phyloP scores from a whole-genome alignment of 1,139 yeast genomes.

The Nakaseomyces nivariensis region DNA sequence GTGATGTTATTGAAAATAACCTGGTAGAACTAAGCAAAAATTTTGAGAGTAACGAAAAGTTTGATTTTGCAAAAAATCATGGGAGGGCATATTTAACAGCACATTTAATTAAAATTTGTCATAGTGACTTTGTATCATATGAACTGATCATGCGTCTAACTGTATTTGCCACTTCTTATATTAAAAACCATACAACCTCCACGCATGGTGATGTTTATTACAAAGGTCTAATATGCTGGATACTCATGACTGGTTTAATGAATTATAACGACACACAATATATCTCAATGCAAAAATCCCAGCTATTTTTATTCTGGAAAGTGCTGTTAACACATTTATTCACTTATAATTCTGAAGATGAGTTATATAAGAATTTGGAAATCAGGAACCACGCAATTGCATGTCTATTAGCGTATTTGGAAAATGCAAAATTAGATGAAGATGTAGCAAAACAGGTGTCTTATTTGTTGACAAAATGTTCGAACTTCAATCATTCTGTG shows the following conservation, averaged over 20 bases:
- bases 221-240: constrained; percentile 53
- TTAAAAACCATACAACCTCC: constrained; percentile 29
- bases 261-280: constrained; percentile 52
- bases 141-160: constrained; percentile 31
- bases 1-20: constrained; percentile 25
- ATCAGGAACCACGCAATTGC: constrained; percentile 40
- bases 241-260: constrained; percentile 64
- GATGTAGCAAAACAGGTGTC: constrained; percentile 37
- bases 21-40: constrained; percentile 28
- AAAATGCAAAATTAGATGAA: constrained; percentile 29
- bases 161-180: constrained; percentile 28
- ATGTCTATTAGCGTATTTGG: constrained; percentile 37
- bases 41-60: constrained; percentile 29
- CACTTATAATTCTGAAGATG: constrained; percentile 30
- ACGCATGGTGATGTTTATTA: constrained; percentile 31
- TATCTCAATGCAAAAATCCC: constrained; percentile 63
- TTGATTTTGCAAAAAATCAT: constrained; percentile 32
- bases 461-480: constrained; percentile 35
- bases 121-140: constrained; percentile 31
- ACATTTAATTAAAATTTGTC: constrained; percentile 28
- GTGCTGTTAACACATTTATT: constrained; percentile 49
- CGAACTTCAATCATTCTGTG: constrained; percentile 27
- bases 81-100: constrained; percentile 36
- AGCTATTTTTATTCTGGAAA: constrained; percentile 72
- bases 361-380: constrained; percentile 36